Base-by-base conservation (phyloP, 2,329 filamentous ascomycete genomes). In the Fusarium illudens region DNA sequence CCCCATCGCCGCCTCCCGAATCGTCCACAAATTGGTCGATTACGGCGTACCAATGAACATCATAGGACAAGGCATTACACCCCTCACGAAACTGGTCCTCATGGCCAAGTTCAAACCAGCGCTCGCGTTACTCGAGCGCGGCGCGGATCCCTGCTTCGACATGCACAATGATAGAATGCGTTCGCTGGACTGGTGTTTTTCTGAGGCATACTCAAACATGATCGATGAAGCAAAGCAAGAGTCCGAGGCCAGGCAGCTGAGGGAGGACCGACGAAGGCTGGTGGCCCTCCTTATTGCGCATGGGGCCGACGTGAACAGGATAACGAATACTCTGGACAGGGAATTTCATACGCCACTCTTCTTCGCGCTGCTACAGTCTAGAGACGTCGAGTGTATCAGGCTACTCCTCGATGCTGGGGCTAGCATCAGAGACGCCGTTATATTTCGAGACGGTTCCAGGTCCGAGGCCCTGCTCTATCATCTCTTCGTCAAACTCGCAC, bases 391-490 rank as follows among this genome's bases (percentile, higher is more conserved):
- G 12, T 62, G 52, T n/a, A 29, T 64, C 4, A 34, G 20, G 25
- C 19, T 62, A 2, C 10, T 64, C 15, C 48, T 64, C 2, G 32
- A 64, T 3, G 58, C 61, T 3, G 58, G 58, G 6, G 52, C 61
- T 12, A 52, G 32, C 17, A 58, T 53, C 8, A 15, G 20, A 13
- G 20, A 64, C 30, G 36, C 51, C 27, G 17, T 42, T 10, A 8
- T 22, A 19, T 22, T 30, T 10, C 6, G 33, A 10, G 19, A 15
- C 22, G 12, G 36, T 13, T n/a, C 13, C 27, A 17, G n/a, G 4
- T 33, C 36, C 11, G 52, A 44, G 13, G 25, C 15, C 2, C 19
- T 61, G 15, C 48, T 64, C 25, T 10, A 27, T 12, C 4, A 27
- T 1, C 25, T 62, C 22, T 62, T 62, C 17, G 9, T 17, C 13